Base-by-base conservation (phyloP, 1,139 yeast genomes). In the Suhomyces ambrosiae region DNA sequence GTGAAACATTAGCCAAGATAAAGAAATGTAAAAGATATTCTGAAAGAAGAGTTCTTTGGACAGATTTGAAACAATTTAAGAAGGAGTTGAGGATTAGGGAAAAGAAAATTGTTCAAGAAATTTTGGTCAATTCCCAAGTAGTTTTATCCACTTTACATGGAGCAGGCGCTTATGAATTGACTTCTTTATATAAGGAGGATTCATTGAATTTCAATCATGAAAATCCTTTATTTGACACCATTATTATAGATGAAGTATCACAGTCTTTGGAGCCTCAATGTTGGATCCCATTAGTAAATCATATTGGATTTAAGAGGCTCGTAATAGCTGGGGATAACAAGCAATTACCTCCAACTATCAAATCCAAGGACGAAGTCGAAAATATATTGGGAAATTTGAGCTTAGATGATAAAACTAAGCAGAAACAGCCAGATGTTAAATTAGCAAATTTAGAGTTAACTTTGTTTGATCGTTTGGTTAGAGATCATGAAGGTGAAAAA, bases 221-320 rank as follows among this genome's bases (percentile, higher is more conserved):
- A 12, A 59, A 51, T 48, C 72, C 71, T 5, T 54, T 82, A 12
- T 88, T 92, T 53, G 89, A 87, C 51, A 82, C 95, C 0, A 72
- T 92, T 16, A 86, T 92, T 14, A 89, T 92, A 30, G 98, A 92
- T 60, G 98, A 92, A 60, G 97, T 92, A 0, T 88, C 97, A 0
- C 98, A 92, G 58, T 76, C 97, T 3, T 62, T 90, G 40, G 97
- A 92, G 54, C 96, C 97, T 1, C 96, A 92, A 52, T 89, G 97
- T 55, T 90, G 97, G 97, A 88, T 92, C 21, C 97, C 98, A 0
- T 47, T 92, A n/a, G 68, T 87, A 11, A 75, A 74, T 33, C 87
- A 84, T 50, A 66, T 76, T 25, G 71, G 78, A 4, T 76, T 82
- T 25, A 73, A 74, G 27, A 72, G 81, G 42, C 59, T 90, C 21